These are phyloP conservation scores for Metschnikowia colocasiae DNA, from an alignment of 805 yeast species.

Conservation along the genomic window DNA sequence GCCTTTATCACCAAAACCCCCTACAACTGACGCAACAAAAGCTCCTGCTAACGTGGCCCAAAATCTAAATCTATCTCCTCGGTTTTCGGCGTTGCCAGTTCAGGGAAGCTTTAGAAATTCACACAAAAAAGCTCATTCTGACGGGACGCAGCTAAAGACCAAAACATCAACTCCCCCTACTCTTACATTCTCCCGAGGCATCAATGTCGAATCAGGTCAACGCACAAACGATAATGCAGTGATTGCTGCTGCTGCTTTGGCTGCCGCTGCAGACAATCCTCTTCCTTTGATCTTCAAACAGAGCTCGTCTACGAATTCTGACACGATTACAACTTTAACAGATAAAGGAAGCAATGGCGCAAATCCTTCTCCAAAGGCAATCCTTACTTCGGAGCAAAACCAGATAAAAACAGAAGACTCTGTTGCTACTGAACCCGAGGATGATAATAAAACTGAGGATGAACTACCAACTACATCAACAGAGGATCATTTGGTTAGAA, in stretches of 20 bases:
- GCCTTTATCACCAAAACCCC: slow-evolving; percentile 9
- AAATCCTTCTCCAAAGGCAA: background rate
- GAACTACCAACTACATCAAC: slow-evolving; percentile 15
- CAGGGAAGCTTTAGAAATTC: slow-evolving; percentile 19
- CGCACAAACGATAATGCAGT: slow-evolving; percentile 47
- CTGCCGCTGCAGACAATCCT: slow-evolving; percentile 78
- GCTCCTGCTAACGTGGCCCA: slow-evolving; percentile 5
- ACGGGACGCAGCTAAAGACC: slow-evolving; percentile 8
- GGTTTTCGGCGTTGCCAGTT: slow-evolving; percentile 12
- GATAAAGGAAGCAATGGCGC: background rate
- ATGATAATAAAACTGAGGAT: slow-evolving; percentile 28
- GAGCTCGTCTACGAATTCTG: background rate
- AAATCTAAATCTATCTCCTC: slow-evolving; percentile 9
- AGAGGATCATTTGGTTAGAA: slow-evolving; percentile 2
- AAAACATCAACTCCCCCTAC: slow-evolving; percentile 30
- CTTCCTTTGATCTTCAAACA: slow-evolving; percentile 42
- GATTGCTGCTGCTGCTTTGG: slow-evolving; percentile 80
- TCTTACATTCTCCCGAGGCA: slow-evolving; percentile 38
- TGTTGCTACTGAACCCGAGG: slow-evolving; percentile 20
- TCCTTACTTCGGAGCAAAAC: background rate
- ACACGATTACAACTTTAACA: background rate
- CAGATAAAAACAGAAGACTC: slow-evolving; percentile 8
- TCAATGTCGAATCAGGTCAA: slow-evolving; percentile 31
- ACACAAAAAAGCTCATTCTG: slow-evolving; percentile 28
- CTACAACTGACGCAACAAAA: background rate